A percentile compares a stretch with the other conserved stretches of the same genome.
Conservation (phyloP, 257 asterid species). For the Capsicum baccatum region DNA sequence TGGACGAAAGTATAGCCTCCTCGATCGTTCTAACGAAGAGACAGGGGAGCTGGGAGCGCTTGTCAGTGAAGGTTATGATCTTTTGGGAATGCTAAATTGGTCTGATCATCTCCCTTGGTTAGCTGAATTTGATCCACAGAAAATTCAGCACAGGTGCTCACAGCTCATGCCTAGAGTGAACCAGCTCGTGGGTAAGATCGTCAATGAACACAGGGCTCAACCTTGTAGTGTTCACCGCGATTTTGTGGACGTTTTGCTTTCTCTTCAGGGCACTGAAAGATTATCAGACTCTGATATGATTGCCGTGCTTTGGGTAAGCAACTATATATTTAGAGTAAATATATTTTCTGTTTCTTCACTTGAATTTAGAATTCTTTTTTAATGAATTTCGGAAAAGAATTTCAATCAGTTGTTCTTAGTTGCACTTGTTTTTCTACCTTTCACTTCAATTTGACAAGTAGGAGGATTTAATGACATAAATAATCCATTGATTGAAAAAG, state of each 20-base stretch:
- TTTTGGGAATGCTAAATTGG: constrained; percentile 68
- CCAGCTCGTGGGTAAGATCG: constrained; percentile 48
- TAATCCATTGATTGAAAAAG: too few relatives aligned
- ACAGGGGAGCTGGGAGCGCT: constrained; percentile 45
- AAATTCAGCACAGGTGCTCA: constrained; percentile 51
- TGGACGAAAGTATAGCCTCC: constrained; percentile 51
- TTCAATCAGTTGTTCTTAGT: not conserved
- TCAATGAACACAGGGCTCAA: constrained; percentile 42
- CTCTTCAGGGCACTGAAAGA: constrained; percentile 8
- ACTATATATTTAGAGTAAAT: not conserved
- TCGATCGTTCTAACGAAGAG: constrained; percentile 35
- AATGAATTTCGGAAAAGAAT: not conserved
- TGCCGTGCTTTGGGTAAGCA: constrained; percentile 42
- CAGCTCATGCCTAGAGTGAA: constrained; percentile 58
- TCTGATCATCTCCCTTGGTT: constrained; percentile 70
- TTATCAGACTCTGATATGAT: constrained; percentile 37
- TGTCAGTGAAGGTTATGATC: constrained; percentile 69
- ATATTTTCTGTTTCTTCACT: not conserved
- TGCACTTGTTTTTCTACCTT: not conserved
- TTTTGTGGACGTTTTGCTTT: constrained; percentile 41
- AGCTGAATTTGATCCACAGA: constrained; percentile 47
- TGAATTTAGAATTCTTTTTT: too few relatives aligned
- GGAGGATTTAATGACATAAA: not conserved
- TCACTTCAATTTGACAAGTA: too few relatives aligned
- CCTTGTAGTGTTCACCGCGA: constrained; percentile 16